Percentiles rank a stretch among this genome's conserved stretches.
Evolutionary conservation across 768 basidiomycete species (phyloP).

Genomic region (Trametes maxima): DNA sequence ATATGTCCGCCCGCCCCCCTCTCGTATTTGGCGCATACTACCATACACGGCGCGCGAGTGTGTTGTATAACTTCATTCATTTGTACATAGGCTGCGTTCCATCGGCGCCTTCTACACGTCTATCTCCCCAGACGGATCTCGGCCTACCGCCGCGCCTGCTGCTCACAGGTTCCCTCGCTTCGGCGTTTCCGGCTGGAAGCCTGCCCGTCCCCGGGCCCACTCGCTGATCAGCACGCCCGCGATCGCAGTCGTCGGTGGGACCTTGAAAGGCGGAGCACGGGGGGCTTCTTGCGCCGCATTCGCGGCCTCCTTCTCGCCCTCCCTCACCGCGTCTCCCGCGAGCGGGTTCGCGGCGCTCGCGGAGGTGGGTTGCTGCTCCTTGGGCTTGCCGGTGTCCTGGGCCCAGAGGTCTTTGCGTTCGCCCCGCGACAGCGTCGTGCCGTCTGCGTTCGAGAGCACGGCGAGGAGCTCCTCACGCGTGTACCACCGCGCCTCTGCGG

Average conservation of each 20-base stretch:
- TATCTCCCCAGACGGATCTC: conserved; percentile 12
- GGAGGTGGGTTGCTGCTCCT: conserved; percentile 1
- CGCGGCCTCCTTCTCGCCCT: conserved; percentile 23
- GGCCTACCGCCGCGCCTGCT: not conserved
- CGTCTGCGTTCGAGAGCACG: conserved; percentile 59
- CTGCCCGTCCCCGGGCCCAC: conserved; percentile 69
- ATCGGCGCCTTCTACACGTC: conserved; percentile 6
- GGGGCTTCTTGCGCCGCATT: conserved; percentile 27
- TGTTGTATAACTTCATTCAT: conserved; percentile 9
- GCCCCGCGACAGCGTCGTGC: conserved; percentile 47
- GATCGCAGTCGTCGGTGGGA: conserved; percentile 79
- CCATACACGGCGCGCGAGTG: not conserved
- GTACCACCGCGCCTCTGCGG: conserved; percentile 86
- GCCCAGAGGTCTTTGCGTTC: conserved; percentile 55
- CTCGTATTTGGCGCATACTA: conserved; percentile 1
- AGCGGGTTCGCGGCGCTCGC: conserved; percentile 25
- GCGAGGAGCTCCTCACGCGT: conserved; percentile 69
- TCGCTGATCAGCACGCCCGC: conserved; percentile 84
- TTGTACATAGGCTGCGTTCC: conserved; percentile 4
- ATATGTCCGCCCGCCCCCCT: not conserved
- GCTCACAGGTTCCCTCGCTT: not conserved
- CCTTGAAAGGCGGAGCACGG: conserved; percentile 48
- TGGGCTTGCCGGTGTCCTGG: conserved; percentile 22
- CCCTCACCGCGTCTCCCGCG: conserved; percentile 33
- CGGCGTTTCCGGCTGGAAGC: conserved; percentile 18